Base-by-base conservation (phyloP, 108 stramenopile species). In the Cyclotella baltica region DNA sequence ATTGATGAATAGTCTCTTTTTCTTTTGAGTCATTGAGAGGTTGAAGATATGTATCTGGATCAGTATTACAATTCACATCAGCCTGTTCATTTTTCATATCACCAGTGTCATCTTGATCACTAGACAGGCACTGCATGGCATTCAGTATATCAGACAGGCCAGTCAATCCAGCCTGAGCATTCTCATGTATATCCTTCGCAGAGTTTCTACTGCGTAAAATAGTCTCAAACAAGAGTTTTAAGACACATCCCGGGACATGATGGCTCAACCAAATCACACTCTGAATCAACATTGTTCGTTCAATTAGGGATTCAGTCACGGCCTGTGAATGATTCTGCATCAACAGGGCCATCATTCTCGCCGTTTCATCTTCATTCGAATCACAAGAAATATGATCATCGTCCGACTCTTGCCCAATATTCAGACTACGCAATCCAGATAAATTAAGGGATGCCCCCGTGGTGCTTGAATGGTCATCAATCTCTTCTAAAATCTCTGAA, bases 171-270 rank as follows among this genome's bases (percentile, higher is more conserved):
- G n/a, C 28, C 5, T 52, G 15, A 57, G 16, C 64, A 43, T 57
- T 25, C 0, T 73, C 72, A 37, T 75, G 76, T 57, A 73, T 61
- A 1, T 3, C 31, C 33, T 61, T 34, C 33, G 15, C 15, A 31
- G 30, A 11, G 16, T 52, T 15, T 16, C 71, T 51, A 56, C 30
- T 29, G 31, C 43, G 34, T 6, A 67, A 65, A 15, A 80, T 48
- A 33, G 80, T 73, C 19, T 86, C 57, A 38, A 81, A 68, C 51
- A 87, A 59, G 50, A 67, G 55, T 43, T 81, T 67, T 0, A 90
- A 56, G 3, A 90, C 89, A 36, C 86, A 87, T 48, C 73, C 70
- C 3, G 89, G 89, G 1, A 90, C 84, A 79, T 90, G 87, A 19
- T 64, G 83, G n/a, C 85, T 73, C 40, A 88, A 73, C 86, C 86